A percentile compares a stretch with the other conserved stretches of the same genome.
These are phyloP conservation scores for Mrakia gelida DNA, from an alignment of 768 basidiomycete species.

Conservation along the genomic window DNA sequence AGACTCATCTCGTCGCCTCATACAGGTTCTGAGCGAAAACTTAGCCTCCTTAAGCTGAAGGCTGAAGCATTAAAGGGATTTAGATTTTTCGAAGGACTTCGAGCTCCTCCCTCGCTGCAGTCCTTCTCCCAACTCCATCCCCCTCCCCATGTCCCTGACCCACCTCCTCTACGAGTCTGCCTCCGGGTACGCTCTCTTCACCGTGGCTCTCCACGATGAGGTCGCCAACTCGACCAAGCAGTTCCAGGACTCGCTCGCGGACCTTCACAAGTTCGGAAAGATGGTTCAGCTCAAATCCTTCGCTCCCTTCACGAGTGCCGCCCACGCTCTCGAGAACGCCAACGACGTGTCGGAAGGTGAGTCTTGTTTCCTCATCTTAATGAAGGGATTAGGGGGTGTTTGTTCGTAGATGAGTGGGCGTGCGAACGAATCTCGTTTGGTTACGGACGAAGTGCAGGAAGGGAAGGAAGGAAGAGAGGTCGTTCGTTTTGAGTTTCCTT, in stretches of 20 bases:
- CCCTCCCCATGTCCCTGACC: constrained; percentile 28
- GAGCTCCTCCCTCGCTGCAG: no score
- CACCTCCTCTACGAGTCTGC: constrained; percentile 70
- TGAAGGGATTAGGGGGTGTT: not conserved
- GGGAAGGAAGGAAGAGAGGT: not conserved
- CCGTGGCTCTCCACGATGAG: constrained; percentile 58
- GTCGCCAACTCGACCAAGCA: constrained; percentile 53
- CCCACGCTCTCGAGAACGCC: constrained; percentile 92
- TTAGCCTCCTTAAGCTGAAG: no score
- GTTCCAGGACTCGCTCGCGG: constrained; percentile 47
- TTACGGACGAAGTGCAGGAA: not conserved
- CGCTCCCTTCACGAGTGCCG: constrained; percentile 94
- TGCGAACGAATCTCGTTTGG: no score
- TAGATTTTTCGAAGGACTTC: no score
- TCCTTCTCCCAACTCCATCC: not conserved
- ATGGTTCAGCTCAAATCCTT: constrained; percentile 88
- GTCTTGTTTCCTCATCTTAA: constrained; percentile 24
- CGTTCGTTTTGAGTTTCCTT: not conserved
- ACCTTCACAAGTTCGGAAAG: constrained; percentile 88
- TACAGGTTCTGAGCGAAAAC: no score
- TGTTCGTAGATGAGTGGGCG: not conserved
- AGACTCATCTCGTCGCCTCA: no score
- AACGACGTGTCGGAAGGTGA: constrained; percentile 88
- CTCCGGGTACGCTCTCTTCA: constrained; percentile 31
- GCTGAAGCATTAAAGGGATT: no score